Evolutionary conservation across 2,329 filamentous ascomycete species (phyloP), one percentile per base, ranked within the genome.

Genomic region (Verticillium isaacii): DNA sequence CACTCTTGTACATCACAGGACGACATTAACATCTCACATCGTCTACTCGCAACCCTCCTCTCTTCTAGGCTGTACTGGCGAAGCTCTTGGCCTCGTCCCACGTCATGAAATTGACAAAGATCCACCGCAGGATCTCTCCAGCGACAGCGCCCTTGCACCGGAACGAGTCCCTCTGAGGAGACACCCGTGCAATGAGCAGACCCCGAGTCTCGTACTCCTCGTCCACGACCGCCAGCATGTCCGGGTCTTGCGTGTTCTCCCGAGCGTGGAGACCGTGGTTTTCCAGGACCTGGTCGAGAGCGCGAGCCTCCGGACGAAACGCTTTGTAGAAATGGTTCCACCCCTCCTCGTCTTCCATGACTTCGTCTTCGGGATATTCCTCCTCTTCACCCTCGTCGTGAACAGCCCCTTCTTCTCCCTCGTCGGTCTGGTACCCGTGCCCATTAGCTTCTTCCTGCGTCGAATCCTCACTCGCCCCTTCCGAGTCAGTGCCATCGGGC

Each of bases 121-220:
- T 37, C 61, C 61, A 63, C 14, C 45, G 54, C 5, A 63, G 59
- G 14, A 63, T 29, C 36, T 63, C 61, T 1, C 61, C 61, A 9
- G 34, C 61, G 2, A 57, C 56, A 6, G 45, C 55, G 8, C 55
- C 55, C 56, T 63, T 61, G 45, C 61, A 63, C 11, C 61, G 45
- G 6, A 63, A 19, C 8, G 29, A 32, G 25, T 63, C 59, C 34
- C 39, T 61, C 23, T 37, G 32, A 15, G 59, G 59, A 11, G 55
- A 19, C 15, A 59, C 14, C 34, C 58, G 59, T 11, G 61, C 23
- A 23, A 63, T 23, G 9, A 63, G 32, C 6, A 39, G 8, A 2
- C 61, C 61, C 45, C 59, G 36, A 4, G 25, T 37, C 9, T 37
- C 32, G 32, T 37, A 61, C 25, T 59, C 58, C n/a, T 61, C 59